Evolutionary conservation across 305 asterid species (phyloP), one percentile per base, ranked within the genome.

Genomic region (Petunia hybrid): DNA sequence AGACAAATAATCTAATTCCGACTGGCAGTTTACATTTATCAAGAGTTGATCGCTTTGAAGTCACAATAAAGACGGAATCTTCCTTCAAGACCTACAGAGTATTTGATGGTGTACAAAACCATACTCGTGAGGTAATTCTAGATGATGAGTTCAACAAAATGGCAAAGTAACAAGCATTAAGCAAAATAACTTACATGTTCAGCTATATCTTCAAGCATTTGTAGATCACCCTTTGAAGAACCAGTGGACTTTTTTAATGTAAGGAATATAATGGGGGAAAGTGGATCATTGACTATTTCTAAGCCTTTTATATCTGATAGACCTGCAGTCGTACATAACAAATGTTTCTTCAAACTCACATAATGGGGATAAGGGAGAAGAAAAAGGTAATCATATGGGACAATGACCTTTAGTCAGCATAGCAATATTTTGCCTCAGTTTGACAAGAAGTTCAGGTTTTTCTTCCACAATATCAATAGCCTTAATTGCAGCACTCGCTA

Each of bases 401-500:
- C 77, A 71, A 69, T 45, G 42, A 79, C 98, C 97, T 91, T 87
- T 82, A 81, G 84, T 87, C 45, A 94, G 79, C 55, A 81, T 82
- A 62, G 86, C 81, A 63, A 88, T 83, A 82, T 94, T 94, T 65
- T 85, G 79, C 79, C 87, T 86, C 85, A 95, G 89, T 82, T 89
- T 92, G 65, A 87, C 84, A 81, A 89, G 86, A 41, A 94, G 91
- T 51, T 86, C 73, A 39, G 96, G 97, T 86, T 88, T 92, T 89
- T 86, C 92, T 88, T 93, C 92, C 83, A 95, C 80, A 66, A 94
- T 84, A 85, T 91, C 97, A 80, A 95, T 81, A 55, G 99, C 97
- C 48, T 97, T 92, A 81, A 95, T 92, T 60, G 98, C 98, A 35
- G 93, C 97, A 88, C 97, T 90, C 67, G 99, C 99, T 73, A 95